Evolutionary conservation across 2,329 filamentous ascomycete species (phyloP), one percentile per base, ranked within the genome.

Genomic region (Hypoxylon sp.): DNA sequence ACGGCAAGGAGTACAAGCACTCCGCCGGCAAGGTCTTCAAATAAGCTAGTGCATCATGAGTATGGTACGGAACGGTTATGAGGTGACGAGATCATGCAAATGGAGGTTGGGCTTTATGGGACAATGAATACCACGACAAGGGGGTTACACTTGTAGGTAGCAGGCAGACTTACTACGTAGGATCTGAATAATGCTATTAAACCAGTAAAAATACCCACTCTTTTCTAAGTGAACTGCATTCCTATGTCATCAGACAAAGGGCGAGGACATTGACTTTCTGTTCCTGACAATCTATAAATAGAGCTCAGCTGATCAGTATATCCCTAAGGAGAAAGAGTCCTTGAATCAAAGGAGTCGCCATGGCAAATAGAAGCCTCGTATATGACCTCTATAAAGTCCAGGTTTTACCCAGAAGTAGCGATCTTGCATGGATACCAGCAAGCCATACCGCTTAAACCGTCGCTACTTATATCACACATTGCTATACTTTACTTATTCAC

Each of bases 21-120:
- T 92, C 92, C 79, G 91, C 93, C 79, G 96, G 96, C 82, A 98
- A 98, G 90, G 94, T 98, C 82, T 98, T 98, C 92, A 98, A 98
- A 89, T 98, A 97, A 89, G 86, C 68, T 72, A 52, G 31, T 55
- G 54, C 56, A 19, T 10, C 37, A 55, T 35, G 31, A 66, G 44
- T 50, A 50, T 70, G 56, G 62, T 55, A 60, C 61, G 58, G 62
- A 53, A 69, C 71, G 68, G 66, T 72, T 72, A 76, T 54, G 73
- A 69, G 62, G 62, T 74, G 71, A 76, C 64, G 74, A 76, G 57
- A 60, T 72, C 72, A 75, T 60, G 73, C 62, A 57, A 56, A 67
- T 42, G 67, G 61, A 60, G 66, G 66, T 10, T 57, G 31, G 52
- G 46, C 31, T 55, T 66, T 57, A 65, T 6, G 67, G 56, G 56